A percentile compares a stretch with the other conserved stretches of the same genome.
These are phyloP conservation scores for Xylariaceae sp. DNA, from an alignment of 2,329 filamentous ascomycete species.

Conservation along the genomic window DNA sequence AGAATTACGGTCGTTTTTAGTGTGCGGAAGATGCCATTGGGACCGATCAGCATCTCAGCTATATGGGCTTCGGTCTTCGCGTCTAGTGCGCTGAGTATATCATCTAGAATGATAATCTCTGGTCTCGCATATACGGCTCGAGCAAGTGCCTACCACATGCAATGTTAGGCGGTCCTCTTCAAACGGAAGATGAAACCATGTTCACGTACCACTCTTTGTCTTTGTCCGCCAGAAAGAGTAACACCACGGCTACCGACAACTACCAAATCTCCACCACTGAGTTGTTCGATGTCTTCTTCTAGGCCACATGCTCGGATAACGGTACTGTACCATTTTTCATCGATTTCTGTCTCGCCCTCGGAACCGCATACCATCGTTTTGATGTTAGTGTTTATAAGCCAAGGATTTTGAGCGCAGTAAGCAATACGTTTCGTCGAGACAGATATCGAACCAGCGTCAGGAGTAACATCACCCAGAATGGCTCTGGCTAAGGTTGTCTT, in stretches of 20 bases:
- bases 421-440: not conserved
- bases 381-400: constrained; percentile 45
- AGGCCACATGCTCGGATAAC: constrained; percentile 33
- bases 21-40: constrained; percentile 13
- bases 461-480: not conserved
- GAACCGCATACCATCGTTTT: constrained; percentile 44
- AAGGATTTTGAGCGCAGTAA: constrained; percentile 32
- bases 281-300: constrained; percentile 36
- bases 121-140: constrained; percentile 18
- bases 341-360: constrained; percentile 32
- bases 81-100: constrained; percentile 21
- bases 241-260: constrained; percentile 32
- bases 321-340: constrained; percentile 38
- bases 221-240: constrained; percentile 34
- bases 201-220: constrained; percentile 32
- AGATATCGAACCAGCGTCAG: not conserved
- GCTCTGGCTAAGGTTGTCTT: not conserved
- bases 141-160: constrained; percentile 14
- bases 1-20: constrained; percentile 15
- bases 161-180: too few relatives aligned
- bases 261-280: constrained; percentile 33
- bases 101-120: constrained; percentile 18
- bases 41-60: constrained; percentile 10
- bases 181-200: too few relatives aligned
- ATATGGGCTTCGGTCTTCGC: constrained; percentile 11